Base-by-base conservation (phyloP, 768 basidiomycete genomes). In the Obba rivulosa region DNA sequence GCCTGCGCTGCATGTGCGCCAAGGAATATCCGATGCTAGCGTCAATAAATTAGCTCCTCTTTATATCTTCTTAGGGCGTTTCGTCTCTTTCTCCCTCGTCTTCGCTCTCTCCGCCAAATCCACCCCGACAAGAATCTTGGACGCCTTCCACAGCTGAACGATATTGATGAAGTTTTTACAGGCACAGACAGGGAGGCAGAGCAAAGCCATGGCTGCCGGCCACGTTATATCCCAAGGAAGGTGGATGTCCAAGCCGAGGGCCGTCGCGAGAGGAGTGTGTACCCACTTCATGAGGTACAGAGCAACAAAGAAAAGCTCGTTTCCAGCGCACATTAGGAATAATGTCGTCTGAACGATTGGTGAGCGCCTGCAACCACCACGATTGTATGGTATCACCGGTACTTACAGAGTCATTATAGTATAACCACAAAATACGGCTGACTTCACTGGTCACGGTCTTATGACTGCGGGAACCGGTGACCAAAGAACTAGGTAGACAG, bases 91-190 rank as follows among this genome's bases (percentile, higher is more conserved):
- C 48, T 76, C 70, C 48, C 83, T 70, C 17, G 78, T 85, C 48
- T 77, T 76, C 34, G 83, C 82, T 55, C 93, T 72, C 67, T 94
- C 92, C 38, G 88, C 89, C 41, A 96, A 70, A 62, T 96, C 93
- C 10, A 96, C 88, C 0, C 93, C 92, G 13, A 96, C 93, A 14
- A 96, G 76, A 47, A 92, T 91, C 69, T 92, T 92, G 31, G 88
- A 87, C 22, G 96, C 95, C 66, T 99, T 99, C 94, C 94, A 97
- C 49, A 97, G 80, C 66, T 99, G 96, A 7, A 99, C 93, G 28
- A 88, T 66, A 65, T 97, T 96, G 73, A 99, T 91, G 48, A 93
- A 60, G 64, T 98, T 96, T 74, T 98, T 99, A 53, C 74, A 62
- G 14, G 80, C 56, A 63, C 83, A 95, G 41, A 96, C 69, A 0